phyloP scores from a whole-genome alignment of 2,329 filamentous ascomycete genomes.

The Aspergillus versicolor region DNA sequence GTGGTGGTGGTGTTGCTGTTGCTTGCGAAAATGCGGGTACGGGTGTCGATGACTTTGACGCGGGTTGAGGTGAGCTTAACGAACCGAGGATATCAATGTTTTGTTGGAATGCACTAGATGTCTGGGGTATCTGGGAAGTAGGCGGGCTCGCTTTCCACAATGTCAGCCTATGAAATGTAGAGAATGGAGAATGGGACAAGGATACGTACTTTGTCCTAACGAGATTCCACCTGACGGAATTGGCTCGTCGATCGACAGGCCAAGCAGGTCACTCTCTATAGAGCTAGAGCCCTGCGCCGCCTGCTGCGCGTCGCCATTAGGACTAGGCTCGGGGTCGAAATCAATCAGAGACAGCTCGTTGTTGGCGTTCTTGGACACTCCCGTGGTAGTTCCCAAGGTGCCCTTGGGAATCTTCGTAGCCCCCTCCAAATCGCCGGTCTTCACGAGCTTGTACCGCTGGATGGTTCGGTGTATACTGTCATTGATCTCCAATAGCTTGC shows the following conservation, averaged over 20 bases:
- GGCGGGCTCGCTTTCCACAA: not conserved
- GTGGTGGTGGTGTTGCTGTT: constrained; percentile 37
- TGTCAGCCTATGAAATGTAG: not conserved
- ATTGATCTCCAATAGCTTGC: constrained; percentile 94
- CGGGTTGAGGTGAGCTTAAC: constrained; percentile 47
- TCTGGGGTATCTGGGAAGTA: constrained; percentile 31
- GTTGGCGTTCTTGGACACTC: constrained; percentile 63
- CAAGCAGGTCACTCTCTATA: constrained; percentile 86
- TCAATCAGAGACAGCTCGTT: constrained; percentile 93
- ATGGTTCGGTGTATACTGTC: constrained; percentile 98
- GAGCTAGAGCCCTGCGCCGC: constrained; percentile 59
- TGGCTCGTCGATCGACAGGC: constrained; percentile 74
- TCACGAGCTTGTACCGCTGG: constrained; percentile 91
- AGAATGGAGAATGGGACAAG: not conserved
- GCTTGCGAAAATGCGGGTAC: constrained; percentile 41
- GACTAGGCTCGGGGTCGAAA: constrained; percentile 64
- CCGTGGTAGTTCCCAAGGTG: constrained; percentile 67
- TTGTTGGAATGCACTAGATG: constrained; percentile 49
- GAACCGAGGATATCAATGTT: constrained; percentile 60
- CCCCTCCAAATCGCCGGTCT: constrained; percentile 86
- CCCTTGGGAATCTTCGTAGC: constrained; percentile 82
- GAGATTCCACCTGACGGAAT: constrained; percentile 81
- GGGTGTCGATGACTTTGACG: constrained; percentile 52
- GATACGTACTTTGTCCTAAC: constrained; percentile 65
- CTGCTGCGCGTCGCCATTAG: constrained; percentile 44